Conservation (phyloP, 2,329 filamentous ascomycete genomes). For the Arachnomyces sp. region DNA sequence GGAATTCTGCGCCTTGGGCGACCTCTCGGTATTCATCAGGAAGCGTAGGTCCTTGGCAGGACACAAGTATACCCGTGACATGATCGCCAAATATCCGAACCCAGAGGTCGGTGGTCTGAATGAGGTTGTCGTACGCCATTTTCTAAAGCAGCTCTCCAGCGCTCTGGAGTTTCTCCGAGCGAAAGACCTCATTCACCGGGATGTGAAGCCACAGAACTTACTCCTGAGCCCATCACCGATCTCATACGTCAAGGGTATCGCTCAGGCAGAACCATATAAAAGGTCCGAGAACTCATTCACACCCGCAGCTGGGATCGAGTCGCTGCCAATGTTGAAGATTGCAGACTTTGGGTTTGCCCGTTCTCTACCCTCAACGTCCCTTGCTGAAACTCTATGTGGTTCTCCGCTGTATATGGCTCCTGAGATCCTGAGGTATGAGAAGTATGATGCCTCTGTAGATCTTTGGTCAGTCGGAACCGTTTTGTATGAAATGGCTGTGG, state of each 20-base stretch:
- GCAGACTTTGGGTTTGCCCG: slow-evolving; percentile 98
- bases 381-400: slow-evolving; percentile 92
- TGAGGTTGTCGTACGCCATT: slow-evolving; percentile 94
- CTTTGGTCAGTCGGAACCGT: slow-evolving; percentile 97
- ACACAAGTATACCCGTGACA: slow-evolving; percentile 74
- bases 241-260: slow-evolving; percentile 56
- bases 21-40: slow-evolving; percentile 92
- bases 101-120: slow-evolving; percentile 75
- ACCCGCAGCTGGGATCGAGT: slow-evolving; percentile 69
- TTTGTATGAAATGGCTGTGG: slow-evolving; percentile 88
- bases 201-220: slow-evolving; percentile 95
- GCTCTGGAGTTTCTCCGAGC: slow-evolving; percentile 80
- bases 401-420: slow-evolving; percentile 98
- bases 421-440: slow-evolving; percentile 92
- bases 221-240: slow-evolving; percentile 73
- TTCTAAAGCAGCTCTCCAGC: slow-evolving; percentile 87
- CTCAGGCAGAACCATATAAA: slow-evolving; percentile 61
- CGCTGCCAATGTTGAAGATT: slow-evolving; percentile 91
- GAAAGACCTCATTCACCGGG: slow-evolving; percentile 85
- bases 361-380: slow-evolving; percentile 77
- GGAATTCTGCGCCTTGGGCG: slow-evolving; percentile 96
- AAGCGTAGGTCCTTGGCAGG: slow-evolving; percentile 73
- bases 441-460: slow-evolving; percentile 94
- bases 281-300: slow-evolving; percentile 73
- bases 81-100: slow-evolving; percentile 89